phyloP scores from a whole-genome alignment of 257 asterid species.

The Nicotiana sylvestris region DNA sequence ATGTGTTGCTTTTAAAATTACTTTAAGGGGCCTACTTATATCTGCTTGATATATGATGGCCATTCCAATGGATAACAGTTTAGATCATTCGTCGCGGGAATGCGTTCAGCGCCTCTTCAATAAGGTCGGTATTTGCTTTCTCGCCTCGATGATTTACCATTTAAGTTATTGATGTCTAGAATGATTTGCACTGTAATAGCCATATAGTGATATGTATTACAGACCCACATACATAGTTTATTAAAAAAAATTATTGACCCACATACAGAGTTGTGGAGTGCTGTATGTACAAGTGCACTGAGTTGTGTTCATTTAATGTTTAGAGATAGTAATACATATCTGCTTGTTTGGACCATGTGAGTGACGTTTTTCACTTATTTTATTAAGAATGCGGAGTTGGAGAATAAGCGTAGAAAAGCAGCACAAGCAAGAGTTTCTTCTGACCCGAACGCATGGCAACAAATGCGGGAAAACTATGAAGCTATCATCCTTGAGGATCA shows the following conservation, averaged over 20 bases:
- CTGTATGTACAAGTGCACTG: background rate
- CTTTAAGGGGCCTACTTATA: background rate
- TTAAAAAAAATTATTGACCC: background rate
- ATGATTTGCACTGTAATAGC: background rate
- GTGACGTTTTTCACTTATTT: background rate
- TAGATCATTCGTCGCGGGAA: slow-evolving; percentile 49
- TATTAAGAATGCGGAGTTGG: slow-evolving; percentile 76
- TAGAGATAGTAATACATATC: background rate
- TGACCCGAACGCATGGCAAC: slow-evolving; percentile 91
- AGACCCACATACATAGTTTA: background rate
- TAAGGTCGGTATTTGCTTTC: slow-evolving; percentile 45
- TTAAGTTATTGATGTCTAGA: background rate
- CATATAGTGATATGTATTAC: background rate
- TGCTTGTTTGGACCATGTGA: background rate
- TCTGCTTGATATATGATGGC: slow-evolving; percentile 60
- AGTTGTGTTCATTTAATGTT: slow-evolving; percentile 2
- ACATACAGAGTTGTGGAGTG: background rate
- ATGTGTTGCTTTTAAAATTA: background rate
- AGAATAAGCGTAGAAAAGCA: slow-evolving; percentile 74
- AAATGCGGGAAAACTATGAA: slow-evolving; percentile 93
- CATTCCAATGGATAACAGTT: slow-evolving; percentile 68
- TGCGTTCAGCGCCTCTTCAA: slow-evolving; percentile 68
- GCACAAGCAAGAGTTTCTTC: slow-evolving; percentile 83
- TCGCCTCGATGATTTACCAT: background rate
- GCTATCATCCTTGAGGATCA: slow-evolving; percentile 86